These are phyloP conservation scores for Eutrema salsugineum DNA, from an alignment of 441 rosid genomes.

Conservation along the genomic window DNA sequence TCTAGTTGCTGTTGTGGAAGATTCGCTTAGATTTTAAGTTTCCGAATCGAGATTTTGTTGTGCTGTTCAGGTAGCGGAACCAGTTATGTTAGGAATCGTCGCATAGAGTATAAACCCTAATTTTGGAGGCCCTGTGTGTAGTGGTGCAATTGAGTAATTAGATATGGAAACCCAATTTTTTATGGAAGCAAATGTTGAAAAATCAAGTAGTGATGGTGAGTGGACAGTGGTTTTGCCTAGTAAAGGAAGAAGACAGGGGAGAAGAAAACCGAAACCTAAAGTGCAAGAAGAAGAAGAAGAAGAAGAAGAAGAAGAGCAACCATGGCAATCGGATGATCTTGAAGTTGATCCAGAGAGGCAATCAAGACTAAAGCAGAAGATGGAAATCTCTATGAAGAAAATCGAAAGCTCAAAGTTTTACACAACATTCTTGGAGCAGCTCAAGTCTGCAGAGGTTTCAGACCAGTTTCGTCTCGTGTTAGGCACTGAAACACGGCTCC, in stretches of 20 bases:
- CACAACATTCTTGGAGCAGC: slow-evolving; percentile 48
- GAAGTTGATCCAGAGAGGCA: slow-evolving; percentile 40
- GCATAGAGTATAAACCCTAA: slow-evolving; percentile 10
- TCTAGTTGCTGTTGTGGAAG: not conserved
- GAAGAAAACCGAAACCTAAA: slow-evolving; percentile 25
- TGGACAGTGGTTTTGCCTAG: slow-evolving; percentile 73
- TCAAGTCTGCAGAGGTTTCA: slow-evolving; percentile 43
- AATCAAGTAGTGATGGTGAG: slow-evolving; percentile 38
- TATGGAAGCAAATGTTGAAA: slow-evolving; percentile 16
- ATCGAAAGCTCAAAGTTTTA: slow-evolving; percentile 56
- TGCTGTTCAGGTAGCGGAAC: not conserved
- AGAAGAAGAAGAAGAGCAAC: slow-evolving; percentile 26
- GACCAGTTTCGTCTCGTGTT: slow-evolving; percentile 42
- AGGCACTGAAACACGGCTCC: slow-evolving; percentile 49
- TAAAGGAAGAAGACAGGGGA: slow-evolving; percentile 44
- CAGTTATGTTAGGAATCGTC: not conserved
- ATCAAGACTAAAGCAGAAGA: slow-evolving; percentile 50
- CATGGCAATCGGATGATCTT: slow-evolving; percentile 56
- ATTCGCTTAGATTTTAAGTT: not conserved
- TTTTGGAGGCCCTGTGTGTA: not conserved
- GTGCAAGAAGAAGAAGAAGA: slow-evolving; percentile 34
- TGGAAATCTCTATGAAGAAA: slow-evolving; percentile 44
- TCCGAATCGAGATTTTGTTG: not conserved
- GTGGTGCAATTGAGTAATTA: not conserved
- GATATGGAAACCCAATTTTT: not conserved